Evolutionary conservation across 768 basidiomycete genomes (phyloP), one percentile per base, ranked within the genome.

Genomic region (Kockovaella imperatae): DNA sequence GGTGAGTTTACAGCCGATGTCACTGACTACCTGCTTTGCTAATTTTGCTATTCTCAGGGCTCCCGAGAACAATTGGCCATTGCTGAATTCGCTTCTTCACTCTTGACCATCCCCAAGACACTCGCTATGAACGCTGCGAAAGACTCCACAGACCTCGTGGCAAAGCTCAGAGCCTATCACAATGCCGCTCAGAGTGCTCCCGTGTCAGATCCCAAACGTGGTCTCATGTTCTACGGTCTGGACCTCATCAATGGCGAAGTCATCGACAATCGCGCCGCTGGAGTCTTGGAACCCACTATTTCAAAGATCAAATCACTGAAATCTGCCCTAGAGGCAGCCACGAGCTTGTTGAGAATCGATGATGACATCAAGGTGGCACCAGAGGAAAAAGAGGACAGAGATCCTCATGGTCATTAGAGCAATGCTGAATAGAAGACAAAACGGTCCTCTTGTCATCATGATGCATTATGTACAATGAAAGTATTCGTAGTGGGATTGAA

Each of bases 51-150:
- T 13, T 15, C 13, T 10, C 66, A 96, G 93, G 95, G 93, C 39
- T 99, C 95, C 18, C 79, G 95, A 59, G 95, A 99, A 73, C 95
- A 99, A 70, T 77, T 99, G 44, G 95, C 95, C 17, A 96, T 99
- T 63, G 95, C 91, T n/a, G 95, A 99, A 71, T 99, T 99, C 69
- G 95, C 95, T 18, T 77, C 78, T 52, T 86, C 95, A 11, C 77
- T 99, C 47, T 77, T 99, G 34, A 80, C 90, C 14, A 99, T 99
- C 60, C 95, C 95, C 38, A 97, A 97, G 74, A 89, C 85, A 17
- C 83, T 99, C 28, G 84, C 95, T 2, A 86, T 97, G 44, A 99
- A 99, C 69, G 95, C 95, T 34, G 95, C 95, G 32, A 97, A 97
- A 66, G 95, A 99, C 69, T 89, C 91, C 30, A 97, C 93, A 1